Evolutionary conservation across 148 eudicot genomes (phyloP), one percentile per base, ranked within the genome.

Genomic region (Rhododendron williamsianum): DNA sequence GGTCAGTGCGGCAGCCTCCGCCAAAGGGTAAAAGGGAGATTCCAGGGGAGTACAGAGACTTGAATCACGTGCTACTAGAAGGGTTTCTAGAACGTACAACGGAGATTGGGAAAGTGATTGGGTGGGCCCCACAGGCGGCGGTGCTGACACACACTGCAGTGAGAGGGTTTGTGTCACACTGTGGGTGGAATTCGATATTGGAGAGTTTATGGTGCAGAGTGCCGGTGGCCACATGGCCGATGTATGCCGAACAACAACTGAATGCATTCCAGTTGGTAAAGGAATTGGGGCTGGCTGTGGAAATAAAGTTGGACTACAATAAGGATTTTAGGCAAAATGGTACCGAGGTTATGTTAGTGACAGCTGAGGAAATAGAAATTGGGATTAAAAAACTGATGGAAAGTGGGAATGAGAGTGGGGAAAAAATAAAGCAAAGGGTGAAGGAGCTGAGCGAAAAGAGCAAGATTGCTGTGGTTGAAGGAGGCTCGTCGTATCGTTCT

Each of bases 101-200:
- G 0, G 86, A 60, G 3, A 52, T 33, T 7, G 92, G 92, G 3
- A 89, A 83, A 49, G 82, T 91, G 71, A 84, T 87, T 3, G 92
- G 87, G 36, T 91, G 92, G 91, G 91, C 81, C 60, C 89, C 87
- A 8, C 91, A 89, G n/a, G 82, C 82, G 21, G 84, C 79, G 10
- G 52, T 89, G 2, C 25, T 89, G 9, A 58, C 78, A 30, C 90
- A 89, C 35, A 4, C 2, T n/a, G 89, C 86, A 4, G 67, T 83
- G 13, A 87, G 89, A 2, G 91, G 73, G 2, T 87, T 89, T 18
- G 86, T 89, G 72, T 85, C 91, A 0, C 89, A 89, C 27, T 89
- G 91, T 41, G 88, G 91, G 30, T 89, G 89, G 91, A 89, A 87
- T 85, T 89, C 91, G 33, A 84, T 36, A 10, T 36, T 89, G 52